Evolutionary conservation across 2,329 filamentous ascomycete genomes (phyloP), one percentile per base, ranked within the genome.

Genomic region (Ilyonectria destructans): DNA sequence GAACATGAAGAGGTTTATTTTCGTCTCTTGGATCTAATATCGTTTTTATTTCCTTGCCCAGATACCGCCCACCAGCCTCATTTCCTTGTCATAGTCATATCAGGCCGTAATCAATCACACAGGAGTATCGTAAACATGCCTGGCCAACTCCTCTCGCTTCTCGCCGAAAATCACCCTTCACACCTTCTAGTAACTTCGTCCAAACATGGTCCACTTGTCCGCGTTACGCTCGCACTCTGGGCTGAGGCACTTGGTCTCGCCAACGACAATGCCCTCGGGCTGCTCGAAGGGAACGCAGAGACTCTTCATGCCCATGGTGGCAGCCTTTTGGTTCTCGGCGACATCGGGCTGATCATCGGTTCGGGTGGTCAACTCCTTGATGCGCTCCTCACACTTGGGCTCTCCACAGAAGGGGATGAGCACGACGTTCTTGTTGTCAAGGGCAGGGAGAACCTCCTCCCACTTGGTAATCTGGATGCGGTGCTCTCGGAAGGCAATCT

Each of bases 161-260:
- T 68, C 68, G 62, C 69, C 68, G 55, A 45, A 69, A 74, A 75
- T 62, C 61, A 58, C 43, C 58, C 55, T 59, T 57, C 40, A 64
- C 54, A 56, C 69, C 58, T 58, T 72, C 73, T 86, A 90, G 79
- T 90, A 90, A 79, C 87, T 92, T 84, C 92, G 88, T 77, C 96
- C 96, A 82, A 98, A 98, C 91, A 98, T 92, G 82, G 93, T 93
- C 92, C 94, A 98, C 77, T 92, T 89, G 86, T 96, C 90, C 19
- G 96, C 96, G 58, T 90, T 84, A 71, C 86, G 86, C 69, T 86
- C 85, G 84, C 96, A 98, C 78, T 96, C 92, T 48, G 96, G 96
- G 87, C 93, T 98, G 76, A 96, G 87, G 80, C 96, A 99, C 83
- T 96, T 95, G 66, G 94, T 97, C 84, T 93, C 92, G 57, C 93